These are phyloP conservation scores for Panaeolus cyanescens DNA, from an alignment of 768 basidiomycete species.

Conservation along the genomic window DNA sequence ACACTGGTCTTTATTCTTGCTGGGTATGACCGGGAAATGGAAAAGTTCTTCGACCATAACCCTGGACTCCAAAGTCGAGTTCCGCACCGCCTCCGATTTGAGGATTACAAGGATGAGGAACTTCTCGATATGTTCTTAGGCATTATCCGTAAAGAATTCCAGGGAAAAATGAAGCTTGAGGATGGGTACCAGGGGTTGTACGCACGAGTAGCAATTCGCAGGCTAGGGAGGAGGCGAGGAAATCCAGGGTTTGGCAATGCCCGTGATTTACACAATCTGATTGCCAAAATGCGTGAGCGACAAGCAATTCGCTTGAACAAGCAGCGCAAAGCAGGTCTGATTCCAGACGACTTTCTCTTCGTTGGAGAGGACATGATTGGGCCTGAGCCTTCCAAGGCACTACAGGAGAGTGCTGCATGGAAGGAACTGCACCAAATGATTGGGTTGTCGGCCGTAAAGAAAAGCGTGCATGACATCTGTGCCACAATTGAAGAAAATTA, in stretches of 20 bases:
- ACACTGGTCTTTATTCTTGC: slow-evolving; percentile 70
- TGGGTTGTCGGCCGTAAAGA: slow-evolving; percentile 60
- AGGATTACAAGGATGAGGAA: slow-evolving; percentile 61
- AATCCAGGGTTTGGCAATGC: slow-evolving; percentile 68
- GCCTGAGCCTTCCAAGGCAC: slow-evolving; percentile 56
- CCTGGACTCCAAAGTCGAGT: slow-evolving; percentile 72
- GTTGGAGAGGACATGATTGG: slow-evolving; percentile 62
- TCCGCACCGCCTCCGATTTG: slow-evolving; percentile 58
- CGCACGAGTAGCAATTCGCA: slow-evolving; percentile 54
- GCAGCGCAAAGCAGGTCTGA: slow-evolving; percentile 37
- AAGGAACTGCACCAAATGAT: slow-evolving; percentile 49
- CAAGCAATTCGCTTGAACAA: slow-evolving; percentile 53
- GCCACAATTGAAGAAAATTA: slow-evolving; percentile 54
- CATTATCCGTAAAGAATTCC: slow-evolving; percentile 45
- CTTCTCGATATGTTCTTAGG: slow-evolving; percentile 56
- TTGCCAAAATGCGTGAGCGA: slow-evolving; percentile 46
- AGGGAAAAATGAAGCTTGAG: slow-evolving; percentile 55
- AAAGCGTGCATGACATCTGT: slow-evolving; percentile 49
- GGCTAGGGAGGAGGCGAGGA: slow-evolving; percentile 64
- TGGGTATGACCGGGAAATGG: slow-evolving; percentile 74
- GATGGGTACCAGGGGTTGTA: slow-evolving; percentile 56
- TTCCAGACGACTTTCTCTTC: slow-evolving; percentile 53
- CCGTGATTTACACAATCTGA: slow-evolving; percentile 55
- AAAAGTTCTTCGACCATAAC: slow-evolving; percentile 77
- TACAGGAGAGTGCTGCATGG: slow-evolving; percentile 50